Percentiles rank a stretch among this genome's conserved stretches.
These are phyloP conservation scores for Sesbania bispinosa DNA, from an alignment of 306 rosid genomes.

Conservation along the genomic window DNA sequence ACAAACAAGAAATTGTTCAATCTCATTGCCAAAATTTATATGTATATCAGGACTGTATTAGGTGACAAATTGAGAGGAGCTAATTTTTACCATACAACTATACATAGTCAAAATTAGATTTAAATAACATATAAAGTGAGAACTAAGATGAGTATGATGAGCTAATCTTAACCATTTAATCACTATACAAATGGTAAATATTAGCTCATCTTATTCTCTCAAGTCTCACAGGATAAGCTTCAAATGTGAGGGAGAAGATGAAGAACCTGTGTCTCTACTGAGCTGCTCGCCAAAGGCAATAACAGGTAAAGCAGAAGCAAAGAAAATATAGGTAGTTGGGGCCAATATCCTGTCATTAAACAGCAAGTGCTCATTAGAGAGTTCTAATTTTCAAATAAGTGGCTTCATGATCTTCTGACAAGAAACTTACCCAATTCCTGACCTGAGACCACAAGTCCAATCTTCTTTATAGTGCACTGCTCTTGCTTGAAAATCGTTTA, in stretches of 20 bases:
- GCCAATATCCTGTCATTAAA: conserved; percentile 59
- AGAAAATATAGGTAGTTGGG: conserved; percentile 71
- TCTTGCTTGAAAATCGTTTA: conserved; percentile 59
- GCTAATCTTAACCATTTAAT: too few relatives aligned
- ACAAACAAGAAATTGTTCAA: conserved; percentile 15
- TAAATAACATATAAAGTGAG: too few relatives aligned
- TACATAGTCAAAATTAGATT: too few relatives aligned
- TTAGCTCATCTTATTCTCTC: too few relatives aligned
- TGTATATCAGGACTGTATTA: not conserved
- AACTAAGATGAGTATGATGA: too few relatives aligned
- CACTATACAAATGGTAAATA: too few relatives aligned
- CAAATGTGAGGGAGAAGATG: not conserved
- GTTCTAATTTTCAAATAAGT: not conserved
- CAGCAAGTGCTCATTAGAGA: not conserved
- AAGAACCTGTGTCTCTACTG: conserved; percentile 64
- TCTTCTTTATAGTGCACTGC: conserved; percentile 61
- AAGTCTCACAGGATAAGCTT: too few relatives aligned
- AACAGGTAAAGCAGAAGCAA: conserved; percentile 86
- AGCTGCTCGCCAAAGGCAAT: conserved; percentile 77
- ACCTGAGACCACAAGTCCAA: conserved; percentile 56
- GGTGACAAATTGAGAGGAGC: not conserved
- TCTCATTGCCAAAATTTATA: not conserved
- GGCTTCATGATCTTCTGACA: not conserved
- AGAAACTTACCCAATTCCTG: conserved; percentile 63
- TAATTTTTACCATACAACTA: not conserved